A percentile compares a stretch with the other conserved stretches of the same genome.
Conservation (phyloP, 306 rosid genomes). For the Inga leiocalycina region DNA sequence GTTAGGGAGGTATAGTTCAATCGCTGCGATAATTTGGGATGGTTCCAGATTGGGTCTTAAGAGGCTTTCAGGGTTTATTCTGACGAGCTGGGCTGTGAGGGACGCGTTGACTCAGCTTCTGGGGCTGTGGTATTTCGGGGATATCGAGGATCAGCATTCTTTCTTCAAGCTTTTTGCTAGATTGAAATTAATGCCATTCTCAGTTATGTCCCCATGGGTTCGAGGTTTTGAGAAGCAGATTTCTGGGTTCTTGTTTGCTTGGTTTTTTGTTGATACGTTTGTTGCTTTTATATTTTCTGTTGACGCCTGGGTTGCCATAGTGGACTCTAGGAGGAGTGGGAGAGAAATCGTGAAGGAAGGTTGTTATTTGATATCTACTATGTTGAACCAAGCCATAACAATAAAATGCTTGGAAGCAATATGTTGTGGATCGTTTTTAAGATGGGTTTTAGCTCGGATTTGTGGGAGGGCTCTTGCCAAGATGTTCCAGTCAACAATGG, state of each 20-base stretch:
- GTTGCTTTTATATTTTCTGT: conserved; percentile 79
- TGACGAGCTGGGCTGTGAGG: conserved; percentile 97
- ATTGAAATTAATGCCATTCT: conserved; percentile 95
- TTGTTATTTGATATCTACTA: conserved; percentile 69
- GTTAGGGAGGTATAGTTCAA: conserved; percentile 67
- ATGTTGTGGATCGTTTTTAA: conserved; percentile 67
- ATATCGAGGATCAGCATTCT: conserved; percentile 93
- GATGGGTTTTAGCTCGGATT: conserved; percentile 58
- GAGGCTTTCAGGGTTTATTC: conserved; percentile 91
- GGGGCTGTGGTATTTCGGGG: conserved; percentile 95
- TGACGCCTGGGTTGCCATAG: conserved; percentile 96
- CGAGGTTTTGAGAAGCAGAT: conserved; percentile 86
- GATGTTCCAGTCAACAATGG: conserved; percentile 81
- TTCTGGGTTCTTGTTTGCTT: conserved; percentile 73
- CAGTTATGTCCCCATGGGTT: conserved; percentile 89
- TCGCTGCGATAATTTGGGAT: conserved; percentile 69
- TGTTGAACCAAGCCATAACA: conserved; percentile 78
- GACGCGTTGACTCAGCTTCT: conserved; percentile 95
- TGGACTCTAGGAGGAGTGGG: conserved; percentile 84
- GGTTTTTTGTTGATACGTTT: conserved; percentile 75
- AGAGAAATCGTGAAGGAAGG: conserved; percentile 94
- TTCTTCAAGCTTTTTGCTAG: conserved; percentile 92
- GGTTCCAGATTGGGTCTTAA: conserved; percentile 89
- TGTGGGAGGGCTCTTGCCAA: conserved; percentile 66
- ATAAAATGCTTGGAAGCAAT: conserved; percentile 80